phyloP scores from a whole-genome alignment of 1,284 basidiomycete species.

The Singerocomus inundabilis region DNA sequence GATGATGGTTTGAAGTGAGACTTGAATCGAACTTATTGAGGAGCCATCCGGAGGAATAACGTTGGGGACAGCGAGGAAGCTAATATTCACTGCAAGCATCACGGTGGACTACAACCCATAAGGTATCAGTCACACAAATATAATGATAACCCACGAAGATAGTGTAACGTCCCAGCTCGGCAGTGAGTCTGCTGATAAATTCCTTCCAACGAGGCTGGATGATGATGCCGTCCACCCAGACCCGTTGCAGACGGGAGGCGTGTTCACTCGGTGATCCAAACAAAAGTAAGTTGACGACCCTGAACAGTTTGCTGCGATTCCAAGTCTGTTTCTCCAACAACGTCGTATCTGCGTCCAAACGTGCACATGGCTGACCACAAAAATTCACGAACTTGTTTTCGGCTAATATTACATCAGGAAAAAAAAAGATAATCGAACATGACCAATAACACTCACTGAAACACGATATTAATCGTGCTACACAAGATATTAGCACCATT shows the following conservation, averaged over 20 bases:
- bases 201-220: slow-evolving; percentile 28
- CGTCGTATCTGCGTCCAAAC: slow-evolving; percentile 14
- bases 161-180: slow-evolving; percentile 51
- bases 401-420: slow-evolving; percentile 4
- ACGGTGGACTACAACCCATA: slow-evolving; percentile 22
- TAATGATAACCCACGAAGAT: slow-evolving; percentile 42
- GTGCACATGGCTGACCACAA: slow-evolving; percentile 13
- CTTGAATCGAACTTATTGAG: too few relatives aligned
- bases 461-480: slow-evolving; percentile 19
- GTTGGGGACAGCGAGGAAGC: slow-evolving; percentile 20
- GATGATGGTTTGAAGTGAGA: slow-evolving; percentile 7
- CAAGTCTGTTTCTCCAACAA: slow-evolving; percentile 11
- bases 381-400: slow-evolving; percentile 22
- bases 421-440: background rate
- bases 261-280: slow-evolving; percentile 17
- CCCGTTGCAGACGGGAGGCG: slow-evolving; percentile 13
- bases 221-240: slow-evolving; percentile 27
- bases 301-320: slow-evolving; percentile 8
- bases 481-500: background rate
- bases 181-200: slow-evolving; percentile 42
- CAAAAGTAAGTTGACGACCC: slow-evolving; percentile 7
- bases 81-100: slow-evolving; percentile 19
- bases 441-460: slow-evolving; percentile 10
- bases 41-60: too few relatives aligned
- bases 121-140: background rate